Evolutionary conservation across 1,284 basidiomycete species (phyloP).

Genomic region (Lentinula novae-zelandiae): DNA sequence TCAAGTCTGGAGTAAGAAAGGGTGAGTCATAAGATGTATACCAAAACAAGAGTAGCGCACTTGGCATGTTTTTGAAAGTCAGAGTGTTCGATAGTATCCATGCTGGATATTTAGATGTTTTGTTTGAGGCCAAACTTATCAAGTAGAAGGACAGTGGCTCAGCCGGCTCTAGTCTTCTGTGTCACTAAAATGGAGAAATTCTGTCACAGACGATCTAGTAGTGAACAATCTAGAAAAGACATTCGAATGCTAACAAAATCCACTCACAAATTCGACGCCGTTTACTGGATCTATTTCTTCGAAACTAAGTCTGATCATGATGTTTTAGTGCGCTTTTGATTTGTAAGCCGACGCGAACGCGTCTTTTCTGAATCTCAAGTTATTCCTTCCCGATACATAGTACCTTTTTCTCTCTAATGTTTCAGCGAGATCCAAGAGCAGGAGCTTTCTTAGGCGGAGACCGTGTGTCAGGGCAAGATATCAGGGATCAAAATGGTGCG

Average conservation of each 20-base stretch:
- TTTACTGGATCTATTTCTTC: no score
- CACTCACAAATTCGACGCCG: no score
- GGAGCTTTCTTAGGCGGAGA: constrained; percentile 93
- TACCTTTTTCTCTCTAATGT: constrained; percentile 41
- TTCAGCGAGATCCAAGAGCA: constrained; percentile 82
- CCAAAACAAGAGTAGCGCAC: neutral
- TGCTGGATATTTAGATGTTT: neutral
- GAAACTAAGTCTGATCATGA: no score
- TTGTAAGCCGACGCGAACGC: constrained; percentile 12
- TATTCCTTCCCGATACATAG: neutral
- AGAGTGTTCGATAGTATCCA: neutral
- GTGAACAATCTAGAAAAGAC: neutral
- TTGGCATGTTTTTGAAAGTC: neutral
- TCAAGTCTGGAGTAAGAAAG: neutral
- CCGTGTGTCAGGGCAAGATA: constrained; percentile 91
- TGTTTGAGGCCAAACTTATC: neutral
- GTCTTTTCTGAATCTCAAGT: neutral
- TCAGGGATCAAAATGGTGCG: constrained; percentile 94
- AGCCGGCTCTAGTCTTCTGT: neutral
- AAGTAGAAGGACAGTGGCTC: neutral
- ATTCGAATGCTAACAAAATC: no score
- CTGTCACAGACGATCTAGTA: neutral
- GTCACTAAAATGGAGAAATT: neutral
- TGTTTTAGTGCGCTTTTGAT: constrained; percentile 11
- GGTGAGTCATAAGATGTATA: neutral